Base-by-base conservation (phyloP, 73 alveolate species). In the Paramecium caudatum region DNA sequence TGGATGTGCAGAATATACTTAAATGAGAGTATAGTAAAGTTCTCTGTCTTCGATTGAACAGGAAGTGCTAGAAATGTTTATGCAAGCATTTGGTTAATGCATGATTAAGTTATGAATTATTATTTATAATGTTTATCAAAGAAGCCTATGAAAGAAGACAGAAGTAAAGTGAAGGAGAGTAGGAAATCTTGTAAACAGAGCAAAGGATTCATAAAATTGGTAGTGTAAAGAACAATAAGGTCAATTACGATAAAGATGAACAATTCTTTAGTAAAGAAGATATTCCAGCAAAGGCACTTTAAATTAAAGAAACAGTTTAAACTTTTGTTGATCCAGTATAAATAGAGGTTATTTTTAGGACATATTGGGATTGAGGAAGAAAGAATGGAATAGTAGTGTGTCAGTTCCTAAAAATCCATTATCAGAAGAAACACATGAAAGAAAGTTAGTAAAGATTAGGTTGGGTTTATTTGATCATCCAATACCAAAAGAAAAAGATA, bases 361-460 rank as follows among this genome's bases (percentile, higher is more conserved):
- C 32, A 86, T 86, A 63, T 46, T 86, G 23, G 84, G 84, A 4
- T 65, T 86, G 70, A 86, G 84, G 43, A 86, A 86, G 47, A 86
- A 86, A 41, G 93, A 86, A 61, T 86, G 93, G 93, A 86, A 86
- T 62, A 63, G 55, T 46, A 62, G 90, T 3, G 82, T 70, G 19
- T 86, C 93, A 41, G 93, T 86, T 62, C 93, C 93, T 25, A 86
- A 86, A 17, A 86, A 86, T 37, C 93, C 93, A 45, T 78, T 86
- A 19, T 37, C 84, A 61, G 93, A 86, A 37, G 93, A 86, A 49
- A 86, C 93, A 34, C 93, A 86, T 86, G 93, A 86, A 21, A 70
- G 93, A 25, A 86, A 86, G 27, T 65, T 86, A 33, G 84, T 86
- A 15, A 86, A 86, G 46, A 78, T 86, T 41, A 46, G 84, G 45